Evolutionary conservation across 2,329 filamentous ascomycete genomes (phyloP).

Genomic region (Fusarium sp.): DNA sequence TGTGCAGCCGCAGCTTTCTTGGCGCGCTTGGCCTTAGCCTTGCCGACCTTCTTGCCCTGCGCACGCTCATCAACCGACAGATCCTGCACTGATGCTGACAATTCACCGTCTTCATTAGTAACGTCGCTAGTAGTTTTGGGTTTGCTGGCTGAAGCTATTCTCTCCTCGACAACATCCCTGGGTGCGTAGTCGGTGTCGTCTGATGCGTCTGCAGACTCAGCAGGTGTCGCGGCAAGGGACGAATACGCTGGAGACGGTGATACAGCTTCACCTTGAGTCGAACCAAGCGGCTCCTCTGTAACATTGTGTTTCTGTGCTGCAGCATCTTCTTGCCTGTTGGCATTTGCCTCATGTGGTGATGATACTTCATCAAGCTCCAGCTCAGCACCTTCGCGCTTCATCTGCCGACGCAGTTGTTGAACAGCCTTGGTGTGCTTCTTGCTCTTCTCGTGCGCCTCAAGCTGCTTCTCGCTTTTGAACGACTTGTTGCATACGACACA

Average conservation of each 20-base stretch:
- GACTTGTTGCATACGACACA: constrained; percentile 81
- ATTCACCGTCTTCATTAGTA: constrained; percentile 4
- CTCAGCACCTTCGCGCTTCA: constrained; percentile 80
- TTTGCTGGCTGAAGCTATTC: constrained; percentile 44
- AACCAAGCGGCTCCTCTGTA: background rate
- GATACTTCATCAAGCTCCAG: constrained; percentile 56
- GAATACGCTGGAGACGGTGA: background rate
- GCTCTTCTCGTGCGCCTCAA: constrained; percentile 90
- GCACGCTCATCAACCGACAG: constrained; percentile 41
- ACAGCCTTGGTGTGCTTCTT: constrained; percentile 95
- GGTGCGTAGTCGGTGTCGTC: constrained; percentile 58
- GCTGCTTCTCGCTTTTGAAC: constrained; percentile 93
- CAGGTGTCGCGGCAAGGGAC: background rate
- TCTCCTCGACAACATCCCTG: constrained; percentile 53
- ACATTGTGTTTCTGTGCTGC: background rate
- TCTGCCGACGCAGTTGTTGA: constrained; percentile 80
- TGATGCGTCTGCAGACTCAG: constrained; percentile 25
- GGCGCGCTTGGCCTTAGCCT: constrained; percentile 61
- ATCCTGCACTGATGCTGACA: constrained; percentile 23
- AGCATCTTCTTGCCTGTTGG: background rate
- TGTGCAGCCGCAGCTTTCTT: constrained; percentile 55
- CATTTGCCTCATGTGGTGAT: background rate
- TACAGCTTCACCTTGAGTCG: background rate
- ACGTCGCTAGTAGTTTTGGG: background rate
- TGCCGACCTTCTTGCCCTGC: constrained; percentile 56